Base-by-base conservation (phyloP, 2,329 filamentous ascomycete genomes). In the Talaromyces rugulosus region DNA sequence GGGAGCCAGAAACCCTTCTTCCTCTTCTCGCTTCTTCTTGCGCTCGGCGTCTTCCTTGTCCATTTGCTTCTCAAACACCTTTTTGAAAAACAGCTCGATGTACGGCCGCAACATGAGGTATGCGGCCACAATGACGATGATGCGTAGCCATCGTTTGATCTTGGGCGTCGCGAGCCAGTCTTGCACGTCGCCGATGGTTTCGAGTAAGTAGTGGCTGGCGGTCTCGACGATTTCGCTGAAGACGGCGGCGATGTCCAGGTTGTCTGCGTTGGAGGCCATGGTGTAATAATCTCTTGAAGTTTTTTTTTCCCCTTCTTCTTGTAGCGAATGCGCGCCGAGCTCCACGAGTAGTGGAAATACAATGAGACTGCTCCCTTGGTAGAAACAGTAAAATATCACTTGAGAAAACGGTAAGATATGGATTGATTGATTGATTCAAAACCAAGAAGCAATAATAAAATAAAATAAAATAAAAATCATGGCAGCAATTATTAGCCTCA, bases 51-150 rank as follows among this genome's bases (percentile, higher is more conserved):
- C 83, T 70, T 86, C 83, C 68, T 90, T 65, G 9, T 36, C 7
- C 30, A 62, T 64, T 16, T 63, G 58, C 14, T 60, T 52, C 52
- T 67, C 66, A 16, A 85, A 85, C 36, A 85, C 75, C 72, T 88
- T 89, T 69, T 91, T 80, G 57, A 92, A 71, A 72, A 90, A 91
- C 0, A 89, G 23, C 33, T 65, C 64, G 31, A 65, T 60, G 2
- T 33, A 34, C 2, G 64, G 89, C 2, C 90, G 86, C 18, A 91
- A 70, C 61, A 94, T 84, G 66, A 86, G 72, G 78, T 92, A 94
- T 50, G 84, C 87, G 68, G 89, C 87, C 40, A 91, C 83, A 66
- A 92, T 83, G 65, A 87, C 82, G 67, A 91, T 74, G 60, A 93
- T 80, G 42, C 90, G 88, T 69, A 94, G 72, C 71, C 76, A 81